Evolutionary conservation across 148 eudicot species (phyloP), one percentile per base, ranked within the genome.

Genomic region (Agrostemma githago): DNA sequence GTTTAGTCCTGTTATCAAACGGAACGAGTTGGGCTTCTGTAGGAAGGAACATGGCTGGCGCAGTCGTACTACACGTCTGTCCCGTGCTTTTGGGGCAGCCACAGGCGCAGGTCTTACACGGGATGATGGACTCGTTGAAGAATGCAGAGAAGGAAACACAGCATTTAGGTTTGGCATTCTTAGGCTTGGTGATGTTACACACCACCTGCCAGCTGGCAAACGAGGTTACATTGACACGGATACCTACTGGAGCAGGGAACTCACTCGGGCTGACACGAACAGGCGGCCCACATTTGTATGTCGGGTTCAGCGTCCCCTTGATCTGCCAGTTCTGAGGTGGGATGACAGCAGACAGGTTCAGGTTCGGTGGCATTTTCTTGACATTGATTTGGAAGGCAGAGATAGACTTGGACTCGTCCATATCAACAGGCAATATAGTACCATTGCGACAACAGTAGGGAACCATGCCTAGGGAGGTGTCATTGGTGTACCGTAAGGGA

Each of bases 11-110:
- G 78, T 95, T 95, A 16, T 95, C 97, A 66, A 92, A 95, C 1
- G 98, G 98, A 42, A 92, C 76, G 5, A 95, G 89, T 72, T 89
- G 87, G 4, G 93, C 97, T 83, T 95, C 93, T 4, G 97, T 82
- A 16, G 98, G 98, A 66, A 95, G 89, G 38, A 95, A 84, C 66
- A 92, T 83, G 39, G 99, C 99, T 1, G 90, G 92, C 34, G 90
- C 80, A 38, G 79, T 86, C 10, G 89, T 80, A 72, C 88, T 82
- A 66, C 96, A 90, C 3, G 88, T 77, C 34, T 72, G 71, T 16
- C 70, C 78, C 0, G 83, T 56, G 65, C 65, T 62, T 43, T 58
- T 48, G 0, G 87, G 81, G 74, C 96, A 90, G 14, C 92, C 92
- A 78, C 92, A 88, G 34, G 92, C 92, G 62, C 96, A 90, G 2